A percentile compares a stretch with the other conserved stretches of the same genome.
Evolutionary conservation across 1,139 yeast species (phyloP).

Genomic region (Magnusiomyces sp.): DNA sequence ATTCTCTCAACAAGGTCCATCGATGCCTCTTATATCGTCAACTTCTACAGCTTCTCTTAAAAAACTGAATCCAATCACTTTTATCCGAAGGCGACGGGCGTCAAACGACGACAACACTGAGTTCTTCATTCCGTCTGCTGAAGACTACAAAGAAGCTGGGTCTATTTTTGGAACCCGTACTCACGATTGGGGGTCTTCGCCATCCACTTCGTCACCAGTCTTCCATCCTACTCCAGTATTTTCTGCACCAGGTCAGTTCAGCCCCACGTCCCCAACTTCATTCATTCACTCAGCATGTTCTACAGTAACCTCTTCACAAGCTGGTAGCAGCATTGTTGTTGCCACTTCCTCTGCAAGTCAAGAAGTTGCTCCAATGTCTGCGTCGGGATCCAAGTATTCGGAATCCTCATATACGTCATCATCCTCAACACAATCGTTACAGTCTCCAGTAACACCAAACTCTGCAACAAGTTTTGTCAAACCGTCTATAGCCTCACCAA

Average conservation of each 20-base stretch:
- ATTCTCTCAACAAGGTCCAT: background rate
- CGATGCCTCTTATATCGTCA: background rate
- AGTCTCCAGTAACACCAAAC: background rate
- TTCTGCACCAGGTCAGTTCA: background rate
- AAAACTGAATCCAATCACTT: conserved; percentile 24
- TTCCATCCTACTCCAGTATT: conserved; percentile 13
- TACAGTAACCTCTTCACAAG: background rate
- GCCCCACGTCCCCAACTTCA: background rate
- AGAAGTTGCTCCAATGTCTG: background rate
- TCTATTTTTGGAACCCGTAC: conserved; percentile 29
- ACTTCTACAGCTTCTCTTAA: conserved; percentile 17
- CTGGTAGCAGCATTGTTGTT: too few relatives aligned
- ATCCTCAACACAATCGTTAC: background rate
- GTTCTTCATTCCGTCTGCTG: conserved; percentile 9
- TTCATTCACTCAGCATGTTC: conserved; percentile 3
- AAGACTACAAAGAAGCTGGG: conserved; percentile 26
- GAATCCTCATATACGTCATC: background rate
- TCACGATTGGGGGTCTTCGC: conserved; percentile 28
- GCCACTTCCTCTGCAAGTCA: background rate
- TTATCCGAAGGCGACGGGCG: conserved; percentile 13
- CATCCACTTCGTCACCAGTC: conserved; percentile 3
- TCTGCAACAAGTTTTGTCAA: background rate
- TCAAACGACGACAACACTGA: conserved; percentile 5
- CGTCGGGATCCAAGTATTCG: background rate
- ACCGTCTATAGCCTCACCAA: background rate